phyloP scores from a whole-genome alignment of 352 stramenopile species.

The Globisporangium irregulare region DNA sequence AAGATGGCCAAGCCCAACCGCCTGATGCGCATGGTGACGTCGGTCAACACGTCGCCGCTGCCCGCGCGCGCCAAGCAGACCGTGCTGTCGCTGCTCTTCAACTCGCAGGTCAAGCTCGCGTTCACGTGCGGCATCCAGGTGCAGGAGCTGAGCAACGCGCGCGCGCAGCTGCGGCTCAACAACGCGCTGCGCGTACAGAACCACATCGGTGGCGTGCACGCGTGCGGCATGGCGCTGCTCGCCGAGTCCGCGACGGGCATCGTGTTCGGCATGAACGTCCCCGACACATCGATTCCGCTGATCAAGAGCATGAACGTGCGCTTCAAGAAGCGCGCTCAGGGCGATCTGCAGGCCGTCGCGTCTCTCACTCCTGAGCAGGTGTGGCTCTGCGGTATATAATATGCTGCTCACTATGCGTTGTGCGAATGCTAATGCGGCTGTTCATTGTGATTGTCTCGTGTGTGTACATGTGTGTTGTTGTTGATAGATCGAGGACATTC shows the following conservation, averaged over 20 bases:
- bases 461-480: background rate
- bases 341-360: conserved; percentile 67
- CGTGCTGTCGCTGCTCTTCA: conserved; percentile 76
- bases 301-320: conserved; percentile 85
- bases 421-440: background rate
- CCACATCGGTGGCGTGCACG: conserved; percentile 86
- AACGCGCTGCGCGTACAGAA: conserved; percentile 83
- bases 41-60: conserved; percentile 45
- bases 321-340: conserved; percentile 71
- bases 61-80: conserved; percentile 34
- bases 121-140: conserved; percentile 74
- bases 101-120: conserved; percentile 84
- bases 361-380: conserved; percentile 69
- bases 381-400: background rate
- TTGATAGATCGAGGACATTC: conserved; percentile 47
- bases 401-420: background rate
- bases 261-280: conserved; percentile 86
- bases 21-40: conserved; percentile 51
- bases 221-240: conserved; percentile 82
- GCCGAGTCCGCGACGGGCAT: conserved; percentile 83
- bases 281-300: conserved; percentile 71
- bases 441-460: background rate
- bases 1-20: conserved; percentile 43
- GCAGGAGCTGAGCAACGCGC: conserved; percentile 44
- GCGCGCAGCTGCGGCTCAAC: conserved; percentile 56